Percentiles rank a stretch among this genome's conserved stretches.
Evolutionary conservation across 108 stramenopile genomes (phyloP).

Genomic region (Nitzschia sp.): DNA sequence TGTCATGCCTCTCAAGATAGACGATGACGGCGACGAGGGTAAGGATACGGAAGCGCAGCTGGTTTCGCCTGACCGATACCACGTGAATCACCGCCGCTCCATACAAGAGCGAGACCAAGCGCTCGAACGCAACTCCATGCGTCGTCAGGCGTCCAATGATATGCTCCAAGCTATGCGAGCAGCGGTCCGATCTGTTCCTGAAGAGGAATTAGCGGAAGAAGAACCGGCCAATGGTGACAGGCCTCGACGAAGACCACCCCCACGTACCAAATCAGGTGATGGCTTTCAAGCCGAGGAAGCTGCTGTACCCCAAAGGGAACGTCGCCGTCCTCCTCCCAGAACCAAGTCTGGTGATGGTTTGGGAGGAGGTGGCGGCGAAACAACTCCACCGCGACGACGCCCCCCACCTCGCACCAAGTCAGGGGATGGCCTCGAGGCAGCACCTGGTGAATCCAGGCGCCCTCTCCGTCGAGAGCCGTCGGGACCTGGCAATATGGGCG

Average conservation of each 20-base stretch:
- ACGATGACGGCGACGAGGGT: background rate
- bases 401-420: constrained; percentile 34
- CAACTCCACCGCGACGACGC: constrained; percentile 9
- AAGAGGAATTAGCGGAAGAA: background rate
- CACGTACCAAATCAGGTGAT: constrained; percentile 35
- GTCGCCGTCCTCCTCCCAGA: constrained; percentile 32
- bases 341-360: constrained; percentile 31
- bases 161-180: constrained; percentile 19
- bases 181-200: background rate
- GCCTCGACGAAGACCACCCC: constrained; percentile 21
- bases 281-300: background rate
- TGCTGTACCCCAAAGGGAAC: background rate
- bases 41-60: background rate
- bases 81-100: background rate
- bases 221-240: background rate
- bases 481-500: constrained; percentile 13
- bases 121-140: constrained; percentile 17
- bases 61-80: background rate
- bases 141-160: constrained; percentile 25
- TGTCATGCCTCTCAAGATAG: constrained; percentile 21
- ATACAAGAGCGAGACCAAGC: constrained; percentile 14
- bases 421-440: constrained; percentile 24
- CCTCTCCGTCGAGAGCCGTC: constrained; percentile 6
- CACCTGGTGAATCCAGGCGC: background rate
- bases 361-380: constrained; percentile 2